A percentile compares a stretch with the other conserved stretches of the same genome.
Evolutionary conservation across 352 stramenopile genomes (phyloP).

Genomic region (Pythium grandisporangium): DNA sequence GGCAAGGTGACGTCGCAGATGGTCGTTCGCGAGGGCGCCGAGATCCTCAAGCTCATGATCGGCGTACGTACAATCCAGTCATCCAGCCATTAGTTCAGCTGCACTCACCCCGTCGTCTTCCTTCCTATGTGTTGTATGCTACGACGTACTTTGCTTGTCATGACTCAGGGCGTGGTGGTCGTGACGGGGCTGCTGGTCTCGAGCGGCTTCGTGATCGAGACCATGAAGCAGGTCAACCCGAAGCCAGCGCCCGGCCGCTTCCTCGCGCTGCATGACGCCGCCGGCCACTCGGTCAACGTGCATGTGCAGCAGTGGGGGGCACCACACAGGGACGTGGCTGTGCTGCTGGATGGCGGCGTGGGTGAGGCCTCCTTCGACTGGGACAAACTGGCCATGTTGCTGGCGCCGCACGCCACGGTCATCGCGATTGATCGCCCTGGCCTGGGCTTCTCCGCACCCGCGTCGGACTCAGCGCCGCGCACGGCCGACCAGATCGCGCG

Average conservation of each 20-base stretch:
- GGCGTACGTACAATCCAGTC: slow-evolving; percentile 16
- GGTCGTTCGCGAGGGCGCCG: slow-evolving; percentile 40
- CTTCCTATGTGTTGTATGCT: no score
- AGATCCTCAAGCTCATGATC: slow-evolving; percentile 57
- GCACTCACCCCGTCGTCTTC: no score
- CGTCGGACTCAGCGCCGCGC: slow-evolving; percentile 25
- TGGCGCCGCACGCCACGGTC: slow-evolving; percentile 43
- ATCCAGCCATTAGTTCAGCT: no score
- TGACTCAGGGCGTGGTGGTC: slow-evolving; percentile 23
- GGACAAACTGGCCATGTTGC: slow-evolving; percentile 52
- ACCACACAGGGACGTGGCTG: slow-evolving; percentile 46
- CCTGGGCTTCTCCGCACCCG: slow-evolving; percentile 56
- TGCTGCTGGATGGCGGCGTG: slow-evolving; percentile 64
- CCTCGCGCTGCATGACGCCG: slow-evolving; percentile 25
- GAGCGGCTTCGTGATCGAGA: slow-evolving; percentile 63
- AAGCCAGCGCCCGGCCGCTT: slow-evolving; percentile 34
- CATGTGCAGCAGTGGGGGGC: slow-evolving; percentile 39
- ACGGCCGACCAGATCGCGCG: slow-evolving; percentile 44
- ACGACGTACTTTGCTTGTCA: no score
- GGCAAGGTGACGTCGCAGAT: slow-evolving; percentile 26
- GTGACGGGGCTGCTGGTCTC: slow-evolving; percentile 32
- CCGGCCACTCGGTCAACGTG: slow-evolving; percentile 29
- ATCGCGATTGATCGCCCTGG: slow-evolving; percentile 62
- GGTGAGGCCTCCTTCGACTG: slow-evolving; percentile 83
- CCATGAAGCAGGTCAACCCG: slow-evolving; percentile 46